Evolutionary conservation across 305 asterid species (phyloP).

Genomic region (Petunia hybrid): DNA sequence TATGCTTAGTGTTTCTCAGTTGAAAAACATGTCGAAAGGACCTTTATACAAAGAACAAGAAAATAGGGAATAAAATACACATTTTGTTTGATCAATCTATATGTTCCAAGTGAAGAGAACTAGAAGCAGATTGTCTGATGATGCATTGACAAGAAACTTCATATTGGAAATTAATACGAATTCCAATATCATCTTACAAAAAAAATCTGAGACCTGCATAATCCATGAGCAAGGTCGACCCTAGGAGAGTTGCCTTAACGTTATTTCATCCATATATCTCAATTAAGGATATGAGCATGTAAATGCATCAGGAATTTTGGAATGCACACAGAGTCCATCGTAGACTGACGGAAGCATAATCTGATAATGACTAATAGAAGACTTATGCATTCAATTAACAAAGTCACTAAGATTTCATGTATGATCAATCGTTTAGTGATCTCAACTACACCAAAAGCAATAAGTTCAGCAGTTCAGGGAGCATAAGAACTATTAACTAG

Average conservation of each 20-base stretch:
- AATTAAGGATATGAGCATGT: slow-evolving; percentile 11
- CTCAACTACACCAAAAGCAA: not conserved
- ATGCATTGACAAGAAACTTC: slow-evolving; percentile 12
- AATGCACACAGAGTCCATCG: not conserved
- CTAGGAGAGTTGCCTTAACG: not conserved
- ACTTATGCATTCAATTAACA: not conserved
- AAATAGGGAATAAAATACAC: not conserved
- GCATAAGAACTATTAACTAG: not conserved
- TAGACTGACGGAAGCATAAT: not conserved
- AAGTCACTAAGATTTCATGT: not conserved
- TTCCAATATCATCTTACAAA: not conserved
- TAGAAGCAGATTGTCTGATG: slow-evolving; percentile 9
- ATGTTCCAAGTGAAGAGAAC: not conserved
- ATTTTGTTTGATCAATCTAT: slow-evolving; percentile 7
- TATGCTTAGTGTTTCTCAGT: slow-evolving; percentile 3
- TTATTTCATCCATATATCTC: slow-evolving; percentile 23
- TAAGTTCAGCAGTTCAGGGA: not conserved
- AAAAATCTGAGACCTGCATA: not conserved
- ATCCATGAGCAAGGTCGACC: slow-evolving; percentile 3
- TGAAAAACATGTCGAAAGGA: not conserved
- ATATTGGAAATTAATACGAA: not conserved
- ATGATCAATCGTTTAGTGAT: slow-evolving; percentile 19
- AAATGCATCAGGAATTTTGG: slow-evolving; percentile 20
- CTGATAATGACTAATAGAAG: not conserved
- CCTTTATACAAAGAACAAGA: slow-evolving; percentile 27